phyloP scores from a whole-genome alignment of 2,329 filamentous ascomycete species.

The Paracamarosporium sp. region DNA sequence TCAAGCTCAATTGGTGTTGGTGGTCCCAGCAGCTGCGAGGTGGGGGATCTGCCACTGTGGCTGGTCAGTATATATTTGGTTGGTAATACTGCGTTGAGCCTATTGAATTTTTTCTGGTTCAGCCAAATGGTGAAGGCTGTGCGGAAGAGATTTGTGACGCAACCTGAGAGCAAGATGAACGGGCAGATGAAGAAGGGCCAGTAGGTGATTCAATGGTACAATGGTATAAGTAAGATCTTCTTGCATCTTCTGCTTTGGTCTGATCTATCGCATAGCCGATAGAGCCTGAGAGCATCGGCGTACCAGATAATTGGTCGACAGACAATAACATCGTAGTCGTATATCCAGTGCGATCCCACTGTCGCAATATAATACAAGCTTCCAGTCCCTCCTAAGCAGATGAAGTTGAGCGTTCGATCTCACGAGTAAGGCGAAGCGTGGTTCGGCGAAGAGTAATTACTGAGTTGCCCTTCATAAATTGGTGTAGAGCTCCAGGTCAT shows the following conservation, averaged over 20 bases:
- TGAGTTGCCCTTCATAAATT: background rate
- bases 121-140: conserved; percentile 85
- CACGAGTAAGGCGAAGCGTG: background rate
- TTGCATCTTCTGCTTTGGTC: too few relatives aligned
- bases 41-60: conserved; percentile 67
- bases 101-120: conserved; percentile 84
- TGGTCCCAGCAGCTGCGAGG: conserved; percentile 24
- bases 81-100: conserved; percentile 74
- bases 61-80: conserved; percentile 71
- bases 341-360: background rate
- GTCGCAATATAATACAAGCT: background rate
- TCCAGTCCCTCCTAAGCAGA: background rate
- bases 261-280: background rate
- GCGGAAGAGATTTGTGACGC: conserved; percentile 71
- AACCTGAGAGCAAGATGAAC: conserved; percentile 9
- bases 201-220: conserved; percentile 5
- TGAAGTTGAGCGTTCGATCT: background rate
- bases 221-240: background rate
- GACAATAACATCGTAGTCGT: background rate
- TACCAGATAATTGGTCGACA: background rate
- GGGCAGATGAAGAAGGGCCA: conserved; percentile 28
- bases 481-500: background rate
- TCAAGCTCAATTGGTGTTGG: conserved; percentile 33
- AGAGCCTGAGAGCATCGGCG: background rate
- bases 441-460: background rate